Percentiles rank a stretch among this genome's conserved stretches.
Conservation (phyloP, 108 stramenopile species). For the Ochromonas danica region DNA sequence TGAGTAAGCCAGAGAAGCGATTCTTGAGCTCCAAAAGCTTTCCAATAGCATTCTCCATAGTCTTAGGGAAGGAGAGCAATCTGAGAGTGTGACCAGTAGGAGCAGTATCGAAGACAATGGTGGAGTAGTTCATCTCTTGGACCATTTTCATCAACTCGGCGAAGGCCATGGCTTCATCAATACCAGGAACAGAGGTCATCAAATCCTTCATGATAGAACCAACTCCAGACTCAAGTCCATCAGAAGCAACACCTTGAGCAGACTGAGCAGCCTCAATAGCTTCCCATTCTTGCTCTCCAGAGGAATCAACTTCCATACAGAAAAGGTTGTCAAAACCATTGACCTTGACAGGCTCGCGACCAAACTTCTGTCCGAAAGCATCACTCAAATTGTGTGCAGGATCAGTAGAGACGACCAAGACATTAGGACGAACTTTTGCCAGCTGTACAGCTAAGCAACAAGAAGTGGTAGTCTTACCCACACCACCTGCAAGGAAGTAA, state of each 20-base stretch:
- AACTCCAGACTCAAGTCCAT: conserved; percentile 56
- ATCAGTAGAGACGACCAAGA: conserved; percentile 93
- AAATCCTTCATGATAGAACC: conserved; percentile 83
- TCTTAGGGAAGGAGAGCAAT: conserved; percentile 88
- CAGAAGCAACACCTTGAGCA: conserved; percentile 42
- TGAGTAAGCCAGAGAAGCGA: conserved; percentile 86
- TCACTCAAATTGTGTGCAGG: conserved; percentile 97
- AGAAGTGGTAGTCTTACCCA: conserved; percentile 96
- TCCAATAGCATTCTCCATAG: conserved; percentile 90
- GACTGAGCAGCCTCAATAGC: conserved; percentile 76
- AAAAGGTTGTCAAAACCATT: conserved; percentile 91
- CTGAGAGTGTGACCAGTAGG: conserved; percentile 99
- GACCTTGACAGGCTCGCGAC: conserved; percentile 91
- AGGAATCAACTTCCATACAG: conserved; percentile 93
- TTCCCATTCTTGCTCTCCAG: conserved; percentile 66
- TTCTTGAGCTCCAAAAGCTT: conserved; percentile 93
- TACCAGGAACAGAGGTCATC: conserved; percentile 92
- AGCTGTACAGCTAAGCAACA: conserved; percentile 84
- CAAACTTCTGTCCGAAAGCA: conserved; percentile 98
- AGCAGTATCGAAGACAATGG: conserved; percentile 97
- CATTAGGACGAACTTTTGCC: conserved; percentile 44
- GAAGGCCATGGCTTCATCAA: conserved; percentile 98
- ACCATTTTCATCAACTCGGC: conserved; percentile 91
- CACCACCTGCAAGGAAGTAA: conserved; percentile 62
- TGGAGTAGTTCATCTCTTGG: conserved; percentile 88